Evolutionary conservation across 306 rosid species (phyloP).

Genomic region (Betula pendula): DNA sequence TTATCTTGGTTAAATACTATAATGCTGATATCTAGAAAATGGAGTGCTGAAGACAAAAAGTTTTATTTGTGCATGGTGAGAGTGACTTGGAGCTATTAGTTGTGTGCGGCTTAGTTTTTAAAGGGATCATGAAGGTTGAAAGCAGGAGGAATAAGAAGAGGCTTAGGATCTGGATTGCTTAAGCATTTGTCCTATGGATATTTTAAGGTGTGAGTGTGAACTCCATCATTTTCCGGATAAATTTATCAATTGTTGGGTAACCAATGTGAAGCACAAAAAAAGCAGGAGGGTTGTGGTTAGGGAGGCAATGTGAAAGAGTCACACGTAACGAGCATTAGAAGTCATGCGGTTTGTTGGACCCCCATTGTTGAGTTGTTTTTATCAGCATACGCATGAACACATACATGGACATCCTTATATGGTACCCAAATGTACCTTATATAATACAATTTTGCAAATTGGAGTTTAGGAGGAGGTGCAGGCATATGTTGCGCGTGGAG

Average conservation of each 20-base stretch:
- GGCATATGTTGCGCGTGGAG: not conserved
- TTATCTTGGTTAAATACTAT: not conserved
- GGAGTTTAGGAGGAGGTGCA: not conserved
- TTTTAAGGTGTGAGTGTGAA: not conserved
- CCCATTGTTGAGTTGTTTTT: not conserved
- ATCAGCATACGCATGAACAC: not conserved
- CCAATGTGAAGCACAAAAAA: not conserved
- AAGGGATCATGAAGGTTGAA: not conserved
- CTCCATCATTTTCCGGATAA: not conserved
- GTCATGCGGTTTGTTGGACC: not conserved
- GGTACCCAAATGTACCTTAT: not conserved
- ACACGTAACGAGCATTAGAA: not conserved
- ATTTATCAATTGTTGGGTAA: not conserved
- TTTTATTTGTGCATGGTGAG: not conserved
- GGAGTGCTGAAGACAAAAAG: not conserved
- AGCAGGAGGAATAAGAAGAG: not conserved
- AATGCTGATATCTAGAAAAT: not conserved
- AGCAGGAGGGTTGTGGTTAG: not conserved
- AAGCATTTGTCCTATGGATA: not conserved
- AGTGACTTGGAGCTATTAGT: not conserved
- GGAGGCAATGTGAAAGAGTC: not conserved
- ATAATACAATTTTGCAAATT: not conserved
- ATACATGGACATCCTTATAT: not conserved
- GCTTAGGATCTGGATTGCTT: not conserved
- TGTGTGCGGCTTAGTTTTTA: not conserved